These are phyloP conservation scores for Sarcocystis neurona DNA, from an alignment of 169 alveolate species.

Conservation along the genomic window DNA sequence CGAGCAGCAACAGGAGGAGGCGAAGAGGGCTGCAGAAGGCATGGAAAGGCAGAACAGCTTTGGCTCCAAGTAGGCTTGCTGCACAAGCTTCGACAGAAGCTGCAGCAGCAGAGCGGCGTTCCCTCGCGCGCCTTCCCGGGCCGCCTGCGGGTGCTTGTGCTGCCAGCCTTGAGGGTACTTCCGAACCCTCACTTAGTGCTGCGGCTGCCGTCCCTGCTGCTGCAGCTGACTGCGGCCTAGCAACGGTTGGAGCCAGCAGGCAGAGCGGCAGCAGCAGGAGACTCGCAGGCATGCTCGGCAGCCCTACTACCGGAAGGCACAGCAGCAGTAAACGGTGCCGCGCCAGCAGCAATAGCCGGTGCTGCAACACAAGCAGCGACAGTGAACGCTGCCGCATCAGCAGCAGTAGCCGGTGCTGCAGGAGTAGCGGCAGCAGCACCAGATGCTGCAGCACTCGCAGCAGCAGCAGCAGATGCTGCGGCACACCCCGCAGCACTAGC, in stretches of 20 bases:
- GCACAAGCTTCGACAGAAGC: slow-evolving; percentile 37
- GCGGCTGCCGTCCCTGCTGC: slow-evolving; percentile 4
- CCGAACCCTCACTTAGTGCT: too few species aligned
- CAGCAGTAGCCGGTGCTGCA: not conserved
- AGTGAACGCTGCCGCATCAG: not conserved
- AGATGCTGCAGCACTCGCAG: not conserved
- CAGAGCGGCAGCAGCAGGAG: slow-evolving; percentile 20
- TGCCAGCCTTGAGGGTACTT: too few species aligned
- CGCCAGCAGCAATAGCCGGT: not conserved
- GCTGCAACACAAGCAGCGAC: not conserved
- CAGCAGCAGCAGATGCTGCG: not conserved
- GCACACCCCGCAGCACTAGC: not conserved
- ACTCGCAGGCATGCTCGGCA: not conserved
- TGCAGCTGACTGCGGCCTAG: slow-evolving; percentile 19
- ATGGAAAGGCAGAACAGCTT: too few species aligned
- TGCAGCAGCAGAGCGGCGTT: slow-evolving; percentile 19
- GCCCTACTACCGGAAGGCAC: too few species aligned
- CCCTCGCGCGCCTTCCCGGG: slow-evolving; percentile 38
- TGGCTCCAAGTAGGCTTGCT: too few species aligned
- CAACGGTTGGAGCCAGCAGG: not conserved
- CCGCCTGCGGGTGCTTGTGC: slow-evolving; percentile 48
- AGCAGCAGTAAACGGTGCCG: not conserved
- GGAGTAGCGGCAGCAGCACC: not conserved
- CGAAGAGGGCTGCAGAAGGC: too few species aligned
- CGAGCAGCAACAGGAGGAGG: too few species aligned